Evolutionary conservation across 805 yeast species (phyloP).

Genomic region (Dipodascus geniculatus): DNA sequence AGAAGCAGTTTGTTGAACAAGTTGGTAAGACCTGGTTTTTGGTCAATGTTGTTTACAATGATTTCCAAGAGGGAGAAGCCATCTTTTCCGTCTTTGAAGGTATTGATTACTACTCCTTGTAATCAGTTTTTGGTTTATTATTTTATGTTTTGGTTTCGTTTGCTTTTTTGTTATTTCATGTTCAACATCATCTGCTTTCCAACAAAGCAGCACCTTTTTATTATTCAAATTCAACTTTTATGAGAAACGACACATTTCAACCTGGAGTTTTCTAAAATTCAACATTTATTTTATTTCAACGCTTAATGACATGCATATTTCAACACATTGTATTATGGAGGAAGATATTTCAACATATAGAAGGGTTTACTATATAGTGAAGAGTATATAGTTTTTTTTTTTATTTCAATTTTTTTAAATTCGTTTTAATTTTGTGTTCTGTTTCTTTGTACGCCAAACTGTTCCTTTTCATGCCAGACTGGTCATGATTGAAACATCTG

Average conservation of each 20-base stretch:
- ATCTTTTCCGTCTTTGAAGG: slow-evolving; percentile 21
- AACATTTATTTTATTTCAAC: neutral
- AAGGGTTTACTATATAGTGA: neutral
- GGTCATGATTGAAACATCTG: too few relatives aligned
- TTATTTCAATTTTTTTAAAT: neutral
- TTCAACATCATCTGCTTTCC: slow-evolving; percentile 3
- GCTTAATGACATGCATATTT: slow-evolving; percentile 1
- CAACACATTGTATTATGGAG: neutral
- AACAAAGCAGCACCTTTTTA: neutral
- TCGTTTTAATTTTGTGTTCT: too few relatives aligned
- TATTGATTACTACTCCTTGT: neutral
- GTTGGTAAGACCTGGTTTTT: slow-evolving; percentile 54
- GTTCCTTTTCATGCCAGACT: too few relatives aligned
- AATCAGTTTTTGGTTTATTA: neutral
- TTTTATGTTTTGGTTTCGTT: neutral
- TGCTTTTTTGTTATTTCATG: neutral
- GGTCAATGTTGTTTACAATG: slow-evolving; percentile 85
- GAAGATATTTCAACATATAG: neutral
- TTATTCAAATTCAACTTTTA: neutral
- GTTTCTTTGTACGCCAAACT: too few relatives aligned
- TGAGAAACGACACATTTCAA: slow-evolving; percentile 1
- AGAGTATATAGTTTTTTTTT: too few relatives aligned
- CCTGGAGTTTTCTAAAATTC: neutral
- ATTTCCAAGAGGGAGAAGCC: slow-evolving; percentile 32
- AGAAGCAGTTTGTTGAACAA: slow-evolving; percentile 33